These are phyloP conservation scores for Taxawa tesnikishii DNA, from an alignment of 2,329 filamentous ascomycete species.

Conservation along the genomic window DNA sequence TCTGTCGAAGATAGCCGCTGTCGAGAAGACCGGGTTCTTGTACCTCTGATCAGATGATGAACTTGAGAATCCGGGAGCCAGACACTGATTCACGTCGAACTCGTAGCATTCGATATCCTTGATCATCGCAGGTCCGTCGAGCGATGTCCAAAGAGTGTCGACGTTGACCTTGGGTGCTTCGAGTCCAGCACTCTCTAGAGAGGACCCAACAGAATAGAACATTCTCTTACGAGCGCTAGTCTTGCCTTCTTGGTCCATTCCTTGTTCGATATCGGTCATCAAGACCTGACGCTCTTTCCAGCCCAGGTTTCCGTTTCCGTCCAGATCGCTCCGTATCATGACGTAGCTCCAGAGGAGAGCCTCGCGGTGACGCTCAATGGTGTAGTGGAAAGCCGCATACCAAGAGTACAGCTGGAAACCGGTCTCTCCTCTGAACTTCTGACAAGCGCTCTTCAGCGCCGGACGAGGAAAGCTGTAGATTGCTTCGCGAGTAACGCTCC, in stretches of 20 bases:
- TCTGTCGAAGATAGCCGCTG: conserved; percentile 26
- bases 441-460: conserved; percentile 25
- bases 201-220: conserved; percentile 24
- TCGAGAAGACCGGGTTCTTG: conserved; percentile 25
- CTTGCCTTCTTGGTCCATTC: conserved; percentile 21
- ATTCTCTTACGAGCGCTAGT: conserved; percentile 22
- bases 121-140: conserved; percentile 29
- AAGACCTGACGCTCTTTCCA: conserved; percentile 27
- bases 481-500: conserved; percentile 26
- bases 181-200: conserved; percentile 25
- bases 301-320: conserved; percentile 27
- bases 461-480: conserved; percentile 30
- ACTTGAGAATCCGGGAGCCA: conserved; percentile 29
- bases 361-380: conserved; percentile 31
- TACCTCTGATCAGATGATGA: conserved; percentile 21
- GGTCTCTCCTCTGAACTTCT: conserved; percentile 30
- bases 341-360: conserved; percentile 32
- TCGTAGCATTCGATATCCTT: conserved; percentile 27
- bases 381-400: conserved; percentile 31
- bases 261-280: conserved; percentile 24
- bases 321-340: conserved; percentile 24
- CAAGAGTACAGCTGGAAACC: conserved; percentile 32
- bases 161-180: conserved; percentile 27
- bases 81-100: conserved; percentile 29
- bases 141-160: conserved; percentile 29